Base-by-base conservation (phyloP, 2,329 filamentous ascomycete species). In the Passalora sequoiae region DNA sequence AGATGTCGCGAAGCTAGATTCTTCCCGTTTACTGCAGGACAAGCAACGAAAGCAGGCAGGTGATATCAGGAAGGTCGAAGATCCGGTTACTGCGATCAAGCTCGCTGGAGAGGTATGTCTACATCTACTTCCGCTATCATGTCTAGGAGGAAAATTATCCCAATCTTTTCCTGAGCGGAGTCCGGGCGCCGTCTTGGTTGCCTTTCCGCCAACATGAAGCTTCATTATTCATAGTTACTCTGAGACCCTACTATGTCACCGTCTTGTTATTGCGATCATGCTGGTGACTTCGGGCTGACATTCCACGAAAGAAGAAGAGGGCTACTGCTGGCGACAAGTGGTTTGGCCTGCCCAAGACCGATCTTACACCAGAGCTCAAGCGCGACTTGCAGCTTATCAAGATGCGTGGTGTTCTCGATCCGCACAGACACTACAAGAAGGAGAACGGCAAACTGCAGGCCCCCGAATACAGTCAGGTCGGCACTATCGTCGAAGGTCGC, bases 401-500 rank as follows among this genome's bases (percentile, higher is more conserved):
- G 53, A 91, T 96, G 84, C 81, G 92, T 64, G 83, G 82, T 43
- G 83, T 95, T 15, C 74, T 97, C 16, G 91, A 97, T 54, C 83
- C 89, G 1, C 91, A 97, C 63, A 76, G 85, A 38, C 85, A 91
- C 60, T 94, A 94, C 73, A 94, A 91, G 65, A 97, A 96, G 66
- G 83, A 91, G 39, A 77, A 71, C 38, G 76, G 80, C 43, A 89
- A 84, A 61, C 74, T 77, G 46, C 72, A 79, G 48, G 69, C 84
- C 1, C 92, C 92, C 1, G 81, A 88, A 49, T 97, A 85, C 62
- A 94, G 86, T 15, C 87, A 94, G 58, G 80, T 95, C 20, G 92
- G 91, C 44, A 91, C 86, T 4, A 80, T 98, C 47, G 77, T 96
- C 43, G 84, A 94, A 59, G 89, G 89, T 1, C 83, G 89, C 1